Evolutionary conservation across 768 basidiomycete species (phyloP).

Genomic region (Cystobasidium onofrii): DNA sequence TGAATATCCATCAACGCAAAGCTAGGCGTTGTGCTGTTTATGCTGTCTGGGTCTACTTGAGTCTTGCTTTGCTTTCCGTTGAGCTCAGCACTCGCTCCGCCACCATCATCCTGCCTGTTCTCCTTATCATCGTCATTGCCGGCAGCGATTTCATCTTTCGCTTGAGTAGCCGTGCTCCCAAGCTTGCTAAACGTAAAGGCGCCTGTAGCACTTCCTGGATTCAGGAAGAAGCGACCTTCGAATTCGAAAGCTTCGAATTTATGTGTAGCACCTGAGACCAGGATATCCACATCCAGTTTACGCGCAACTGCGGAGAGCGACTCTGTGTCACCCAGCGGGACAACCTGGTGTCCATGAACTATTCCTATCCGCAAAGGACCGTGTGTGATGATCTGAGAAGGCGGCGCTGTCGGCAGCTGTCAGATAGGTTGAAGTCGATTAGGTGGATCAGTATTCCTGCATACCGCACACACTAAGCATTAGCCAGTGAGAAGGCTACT

Average conservation of each 20-base stretch:
- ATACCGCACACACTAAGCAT: background rate
- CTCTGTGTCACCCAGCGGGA: slow-evolving; percentile 85
- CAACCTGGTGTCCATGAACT: slow-evolving; percentile 85
- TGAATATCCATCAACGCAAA: slow-evolving; percentile 98
- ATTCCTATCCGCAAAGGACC: slow-evolving; percentile 81
- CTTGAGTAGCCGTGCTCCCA: background rate
- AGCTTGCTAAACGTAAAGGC: slow-evolving; percentile 51
- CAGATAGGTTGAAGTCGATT: background rate
- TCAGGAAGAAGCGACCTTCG: slow-evolving; percentile 85
- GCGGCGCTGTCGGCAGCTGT: slow-evolving; percentile 64
- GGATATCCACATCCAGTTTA: slow-evolving; percentile 95
- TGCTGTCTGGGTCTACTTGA: background rate
- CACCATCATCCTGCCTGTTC: background rate
- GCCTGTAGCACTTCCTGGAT: slow-evolving; percentile 89
- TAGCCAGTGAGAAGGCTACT: slow-evolving; percentile 31
- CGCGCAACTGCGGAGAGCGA: slow-evolving; percentile 77
- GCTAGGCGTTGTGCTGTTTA: slow-evolving; percentile 71
- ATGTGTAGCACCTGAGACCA: slow-evolving; percentile 89
- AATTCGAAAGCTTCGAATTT: slow-evolving; percentile 92
- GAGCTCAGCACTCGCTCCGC: background rate
- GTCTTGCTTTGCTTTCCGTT: background rate
- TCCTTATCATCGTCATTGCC: background rate
- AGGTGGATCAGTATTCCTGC: background rate
- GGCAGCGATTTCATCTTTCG: background rate
- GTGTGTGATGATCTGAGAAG: slow-evolving; percentile 70